Conservation (phyloP, 805 yeast genomes). For the Grigorovia jiainica region DNA sequence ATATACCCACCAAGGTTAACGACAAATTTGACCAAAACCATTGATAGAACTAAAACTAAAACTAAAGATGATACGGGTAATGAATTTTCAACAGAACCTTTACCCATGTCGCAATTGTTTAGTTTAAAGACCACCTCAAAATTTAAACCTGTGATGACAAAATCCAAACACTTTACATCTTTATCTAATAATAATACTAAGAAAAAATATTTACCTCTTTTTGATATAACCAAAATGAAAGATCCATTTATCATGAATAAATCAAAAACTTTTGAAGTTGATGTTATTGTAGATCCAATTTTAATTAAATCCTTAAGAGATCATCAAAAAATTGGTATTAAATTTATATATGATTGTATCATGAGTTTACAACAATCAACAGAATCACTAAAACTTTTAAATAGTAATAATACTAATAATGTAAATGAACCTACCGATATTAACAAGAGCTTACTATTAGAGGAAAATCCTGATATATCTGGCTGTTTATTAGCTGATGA, state of each 20-base stretch:
- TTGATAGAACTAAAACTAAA: too few relatives aligned
- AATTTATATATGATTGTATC: constrained; percentile 72
- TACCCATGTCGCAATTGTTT: constrained; percentile 12
- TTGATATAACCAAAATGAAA: constrained; percentile 29
- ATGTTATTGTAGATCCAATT: constrained; percentile 53
- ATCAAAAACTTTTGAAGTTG: constrained; percentile 24
- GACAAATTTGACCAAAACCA: too few relatives aligned
- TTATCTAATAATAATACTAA: constrained; percentile 7
- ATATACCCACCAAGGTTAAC: neutral
- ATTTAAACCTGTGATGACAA: constrained; percentile 11
- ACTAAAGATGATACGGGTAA: neutral
- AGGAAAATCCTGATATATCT: constrained; percentile 22
- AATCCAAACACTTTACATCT: constrained; percentile 7
- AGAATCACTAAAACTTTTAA: neutral
- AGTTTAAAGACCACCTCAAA: constrained; percentile 6
- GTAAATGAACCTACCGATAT: constrained; percentile 2
- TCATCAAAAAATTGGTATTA: constrained; percentile 81
- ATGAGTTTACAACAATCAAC: constrained; percentile 46
- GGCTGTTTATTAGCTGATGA: constrained; percentile 93
- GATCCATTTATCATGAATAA: constrained; percentile 37
- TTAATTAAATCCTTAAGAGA: constrained; percentile 51
- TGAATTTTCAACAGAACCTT: neutral
- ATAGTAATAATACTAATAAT: neutral
- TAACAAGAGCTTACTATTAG: constrained; percentile 11
- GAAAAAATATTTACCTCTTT: constrained; percentile 30